These are phyloP conservation scores for Coccinonectria pachysandricola DNA, from an alignment of 2,329 filamentous ascomycete species.

Conservation along the genomic window DNA sequence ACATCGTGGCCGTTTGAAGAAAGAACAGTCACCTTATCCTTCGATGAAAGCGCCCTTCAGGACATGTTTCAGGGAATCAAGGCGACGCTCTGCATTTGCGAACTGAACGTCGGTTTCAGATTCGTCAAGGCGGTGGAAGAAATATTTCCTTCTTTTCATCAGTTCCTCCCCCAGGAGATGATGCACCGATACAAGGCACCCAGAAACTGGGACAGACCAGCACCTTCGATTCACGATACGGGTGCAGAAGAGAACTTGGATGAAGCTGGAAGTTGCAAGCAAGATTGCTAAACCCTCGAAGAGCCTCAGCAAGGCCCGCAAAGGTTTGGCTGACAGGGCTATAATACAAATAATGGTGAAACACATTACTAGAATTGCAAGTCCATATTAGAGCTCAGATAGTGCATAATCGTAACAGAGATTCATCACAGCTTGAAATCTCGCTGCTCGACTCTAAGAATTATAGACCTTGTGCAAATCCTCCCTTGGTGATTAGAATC, in stretches of 20 bases:
- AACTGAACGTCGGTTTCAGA: conserved; percentile 50
- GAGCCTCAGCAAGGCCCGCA: too few relatives aligned
- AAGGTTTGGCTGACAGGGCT: too few relatives aligned
- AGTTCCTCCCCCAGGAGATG: conserved; percentile 55
- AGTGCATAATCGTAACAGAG: too few relatives aligned
- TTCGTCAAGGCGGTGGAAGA: conserved; percentile 52
- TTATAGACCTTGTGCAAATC: too few relatives aligned
- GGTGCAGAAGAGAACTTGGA: conserved; percentile 20
- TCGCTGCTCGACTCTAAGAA: too few relatives aligned
- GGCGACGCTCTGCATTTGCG: conserved; percentile 42
- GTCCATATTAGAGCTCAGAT: too few relatives aligned
- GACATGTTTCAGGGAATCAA: conserved; percentile 57
- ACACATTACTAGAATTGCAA: too few relatives aligned
- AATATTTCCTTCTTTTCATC: conserved; percentile 52
- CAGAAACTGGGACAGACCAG: conserved; percentile 30
- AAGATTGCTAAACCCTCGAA: too few relatives aligned
- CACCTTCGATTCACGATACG: conserved; percentile 32
- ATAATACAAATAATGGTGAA: too few relatives aligned
- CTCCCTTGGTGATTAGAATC: too few relatives aligned
- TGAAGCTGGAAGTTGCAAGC: too few relatives aligned
- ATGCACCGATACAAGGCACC: conserved; percentile 59
- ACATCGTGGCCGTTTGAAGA: conserved; percentile 7
- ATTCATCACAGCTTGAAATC: too few relatives aligned
- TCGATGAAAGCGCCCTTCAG: conserved; percentile 49
- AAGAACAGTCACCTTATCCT: conserved; percentile 39